These are phyloP conservation scores for Fusarium udum DNA, from an alignment of 2,329 filamentous ascomycete species.

Conservation along the genomic window DNA sequence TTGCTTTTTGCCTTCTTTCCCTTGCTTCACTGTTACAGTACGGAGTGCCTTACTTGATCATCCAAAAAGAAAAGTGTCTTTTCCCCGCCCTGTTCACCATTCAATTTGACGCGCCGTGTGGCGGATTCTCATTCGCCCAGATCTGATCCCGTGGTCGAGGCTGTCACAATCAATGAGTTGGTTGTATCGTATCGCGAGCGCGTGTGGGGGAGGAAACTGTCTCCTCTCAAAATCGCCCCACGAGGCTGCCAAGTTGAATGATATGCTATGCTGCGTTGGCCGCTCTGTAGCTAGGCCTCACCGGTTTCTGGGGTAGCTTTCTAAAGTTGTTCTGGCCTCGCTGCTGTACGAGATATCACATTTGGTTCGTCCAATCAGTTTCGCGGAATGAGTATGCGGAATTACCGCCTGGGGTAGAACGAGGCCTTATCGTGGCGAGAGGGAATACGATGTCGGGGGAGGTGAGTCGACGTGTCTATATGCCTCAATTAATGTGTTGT, in stretches of 20 bases:
- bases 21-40: not conserved
- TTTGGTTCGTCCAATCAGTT: slow-evolving; percentile 20
- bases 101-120: slow-evolving; percentile 37
- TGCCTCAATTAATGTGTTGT: slow-evolving; percentile 10
- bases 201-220: slow-evolving; percentile 14
- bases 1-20: slow-evolving; percentile 11
- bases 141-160: slow-evolving; percentile 14
- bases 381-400: not conserved
- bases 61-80: slow-evolving; percentile 1
- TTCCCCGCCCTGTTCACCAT: not conserved
- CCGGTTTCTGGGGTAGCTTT: slow-evolving; percentile 20
- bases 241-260: slow-evolving; percentile 24
- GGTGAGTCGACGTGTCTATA: slow-evolving; percentile 8
- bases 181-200: not conserved
- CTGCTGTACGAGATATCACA: slow-evolving; percentile 16
- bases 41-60: not conserved
- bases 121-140: slow-evolving; percentile 39
- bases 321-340: slow-evolving; percentile 8
- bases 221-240: slow-evolving; percentile 1
- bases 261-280: slow-evolving; percentile 1
- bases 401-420: slow-evolving; percentile 4
- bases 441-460: slow-evolving; percentile 1
- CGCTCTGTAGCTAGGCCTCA: slow-evolving; percentile 9
- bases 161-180: slow-evolving; percentile 15
- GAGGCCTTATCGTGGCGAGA: slow-evolving; percentile 13